Evolutionary conservation across 176 grass and related monocot genomes (phyloP), one percentile per base, ranked within the genome.

Genomic region (Phoenix dactylifera): DNA sequence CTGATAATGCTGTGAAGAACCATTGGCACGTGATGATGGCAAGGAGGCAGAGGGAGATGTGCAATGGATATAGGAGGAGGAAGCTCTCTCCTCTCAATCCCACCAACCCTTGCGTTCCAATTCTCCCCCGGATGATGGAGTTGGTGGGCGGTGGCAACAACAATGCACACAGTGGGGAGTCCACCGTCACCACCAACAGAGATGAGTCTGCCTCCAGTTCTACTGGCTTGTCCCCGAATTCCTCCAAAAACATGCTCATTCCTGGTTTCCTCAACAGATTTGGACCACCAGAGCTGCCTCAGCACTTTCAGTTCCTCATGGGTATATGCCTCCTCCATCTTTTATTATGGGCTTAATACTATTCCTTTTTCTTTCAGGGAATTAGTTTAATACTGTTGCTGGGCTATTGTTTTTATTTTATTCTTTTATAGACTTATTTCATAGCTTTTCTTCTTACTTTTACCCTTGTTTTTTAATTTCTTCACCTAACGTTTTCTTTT

Each of bases 21-120:
- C 68, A 71, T 12, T 71, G 68, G 68, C 68, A 71, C 60, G 68
- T 71, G 48, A 71, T 71, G 44, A 60, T 51, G 68, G 68, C 68
- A 7, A 59, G 68, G 57, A 71, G 23, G 57, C 56, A 60, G 49
- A 60, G 68, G 57, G 57, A 59, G 57, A 17, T 29, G 24, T 60
- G 20, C 68, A 60, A 14, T 59, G 22, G 22, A 5, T 26, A 44
- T 39, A 52, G 39, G 68, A 71, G 68, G 39, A 51, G 49, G 68
- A 60, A 71, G 54, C 6, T 22, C 63, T 7, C 26, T 7, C 0
- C 26, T 17, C 0, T 18, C 66, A 10, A 17, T 3, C 16, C 23
- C 50, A 15, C 6, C 16, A 20, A 4, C 22, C 50, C 3, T 6
- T 15, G 5, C 3, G 24, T 25, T 24, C 49, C 5, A 19, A 16